Conservation (phyloP, 73 alveolate genomes). For the Loxodes magnus region DNA sequence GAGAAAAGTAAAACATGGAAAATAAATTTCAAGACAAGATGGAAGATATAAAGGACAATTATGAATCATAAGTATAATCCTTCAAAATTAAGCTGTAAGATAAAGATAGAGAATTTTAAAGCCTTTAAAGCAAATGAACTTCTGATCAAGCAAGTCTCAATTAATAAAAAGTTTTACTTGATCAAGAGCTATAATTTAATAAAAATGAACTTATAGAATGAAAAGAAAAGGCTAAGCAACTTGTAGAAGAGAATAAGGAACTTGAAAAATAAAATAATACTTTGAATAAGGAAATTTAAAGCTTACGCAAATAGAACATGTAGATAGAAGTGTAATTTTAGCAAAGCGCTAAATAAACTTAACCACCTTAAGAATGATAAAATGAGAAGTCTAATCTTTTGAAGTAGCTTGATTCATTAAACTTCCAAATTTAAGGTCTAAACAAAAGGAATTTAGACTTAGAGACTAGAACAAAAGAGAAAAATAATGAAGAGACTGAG, state of each 20-base stretch:
- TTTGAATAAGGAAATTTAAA: background rate
- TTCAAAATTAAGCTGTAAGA: background rate
- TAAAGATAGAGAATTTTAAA: background rate
- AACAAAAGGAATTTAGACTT: background rate
- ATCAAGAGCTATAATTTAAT: conserved; percentile 3
- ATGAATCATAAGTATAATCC: conserved; percentile 1
- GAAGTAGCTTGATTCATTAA: too few species aligned
- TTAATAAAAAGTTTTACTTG: conserved; percentile 1
- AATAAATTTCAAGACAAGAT: background rate
- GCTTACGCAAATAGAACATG: background rate
- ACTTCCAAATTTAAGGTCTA: background rate
- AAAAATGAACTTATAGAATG: too few species aligned
- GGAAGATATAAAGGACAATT: conserved; percentile 8
- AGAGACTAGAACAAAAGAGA: background rate
- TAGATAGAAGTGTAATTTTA: background rate
- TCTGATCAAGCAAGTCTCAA: background rate
- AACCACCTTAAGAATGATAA: background rate
- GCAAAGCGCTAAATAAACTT: background rate
- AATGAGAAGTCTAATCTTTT: too few species aligned
- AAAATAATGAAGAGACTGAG: background rate
- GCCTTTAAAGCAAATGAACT: background rate
- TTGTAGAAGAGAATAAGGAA: too few species aligned
- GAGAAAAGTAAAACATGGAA: conserved; percentile 2
- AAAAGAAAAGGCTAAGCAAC: too few species aligned
- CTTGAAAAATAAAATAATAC: too few species aligned